phyloP scores from a whole-genome alignment of 2,329 filamentous ascomycete genomes.

The Cladosporium sp. region DNA sequence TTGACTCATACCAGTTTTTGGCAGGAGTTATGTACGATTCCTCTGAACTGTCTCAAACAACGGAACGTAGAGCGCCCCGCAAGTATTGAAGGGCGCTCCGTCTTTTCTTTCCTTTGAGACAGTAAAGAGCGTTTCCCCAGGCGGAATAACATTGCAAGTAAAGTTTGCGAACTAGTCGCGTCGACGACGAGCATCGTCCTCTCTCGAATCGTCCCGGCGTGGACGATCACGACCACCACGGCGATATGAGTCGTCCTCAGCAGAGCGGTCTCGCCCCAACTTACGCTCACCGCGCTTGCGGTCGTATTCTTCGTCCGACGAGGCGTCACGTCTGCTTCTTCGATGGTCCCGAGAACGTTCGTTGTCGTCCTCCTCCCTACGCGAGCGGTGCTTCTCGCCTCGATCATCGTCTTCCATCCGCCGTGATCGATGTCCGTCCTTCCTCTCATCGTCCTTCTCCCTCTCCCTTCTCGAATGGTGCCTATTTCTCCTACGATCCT shows the following conservation, averaged over 20 bases:
- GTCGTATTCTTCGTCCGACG: background rate
- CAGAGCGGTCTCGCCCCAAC: background rate
- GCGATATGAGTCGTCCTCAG: background rate
- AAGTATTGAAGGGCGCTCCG: no score
- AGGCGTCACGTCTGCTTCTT: background rate
- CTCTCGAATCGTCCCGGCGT: background rate
- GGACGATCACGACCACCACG: background rate
- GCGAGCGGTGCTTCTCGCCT: conserved; percentile 4
- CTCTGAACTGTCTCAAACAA: no score
- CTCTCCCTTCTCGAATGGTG: conserved; percentile 16
- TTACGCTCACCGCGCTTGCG: background rate
- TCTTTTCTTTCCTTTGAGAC: no score
- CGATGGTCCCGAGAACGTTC: background rate
- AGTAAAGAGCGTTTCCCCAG: no score
- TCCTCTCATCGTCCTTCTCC: conserved; percentile 8
- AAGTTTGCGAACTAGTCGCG: background rate
- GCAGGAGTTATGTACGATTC: no score
- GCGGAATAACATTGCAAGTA: no score
- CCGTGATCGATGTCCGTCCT: background rate
- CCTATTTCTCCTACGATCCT: conserved; percentile 12
- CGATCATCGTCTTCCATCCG: conserved; percentile 1
- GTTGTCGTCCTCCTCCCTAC: conserved; percentile 1
- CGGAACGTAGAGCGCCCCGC: no score
- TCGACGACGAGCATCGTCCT: background rate
- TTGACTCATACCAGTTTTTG: no score